Evolutionary conservation across 2,329 filamentous ascomycete species (phyloP), one percentile per base, ranked within the genome.

Genomic region (Aspergillus brasiliensis): DNA sequence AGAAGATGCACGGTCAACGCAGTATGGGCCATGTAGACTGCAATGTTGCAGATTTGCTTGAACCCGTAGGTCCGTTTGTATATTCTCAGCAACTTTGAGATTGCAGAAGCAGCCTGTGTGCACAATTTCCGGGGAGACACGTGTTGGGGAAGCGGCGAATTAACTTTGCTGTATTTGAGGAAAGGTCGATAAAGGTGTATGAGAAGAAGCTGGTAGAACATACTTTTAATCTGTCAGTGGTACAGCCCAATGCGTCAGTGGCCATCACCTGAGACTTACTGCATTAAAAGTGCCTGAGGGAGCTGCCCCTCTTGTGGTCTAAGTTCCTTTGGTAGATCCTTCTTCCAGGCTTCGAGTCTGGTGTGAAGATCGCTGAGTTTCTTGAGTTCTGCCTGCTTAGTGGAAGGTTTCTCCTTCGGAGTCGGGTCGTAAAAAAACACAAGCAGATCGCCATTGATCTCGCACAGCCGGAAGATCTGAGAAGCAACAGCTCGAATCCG

Each of bases 141-240:
- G 69, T 96, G 92, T 2, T 87, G 80, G 3, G 93, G 94, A 1
- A 97, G 83, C 0, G 92, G 94, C 0, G 93, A 97, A 1, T 88
- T 88, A 6, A 86, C 80, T 51, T 90, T 91, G 3, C 86, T 89
- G 72, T 97, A 98, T 75, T 95, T 97, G 53, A 98, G 83, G 72
- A 98, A 98, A 0, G 95, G 94, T 5, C 94, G 88, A 81, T 97
- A 98, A 4, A 98, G 87, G 71, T 98, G 93, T 61, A 98, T 96
- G 72, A 96, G 96, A 49, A 97, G 87, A 0, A 98, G 84, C 71
- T 98, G 93, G 75, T 94, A 97, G 77, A 98, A 97, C 93, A 98
- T 98, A 79, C 93, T 97, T 69, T 21, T 5, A 21, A 15, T 8
- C 3, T 5, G 59, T 77, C 51, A 75, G 64, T 55, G 52, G 21